Evolutionary conservation across 2,329 filamentous ascomycete genomes (phyloP), one percentile per base, ranked within the genome.

Genomic region (Trichothecium roseum): DNA sequence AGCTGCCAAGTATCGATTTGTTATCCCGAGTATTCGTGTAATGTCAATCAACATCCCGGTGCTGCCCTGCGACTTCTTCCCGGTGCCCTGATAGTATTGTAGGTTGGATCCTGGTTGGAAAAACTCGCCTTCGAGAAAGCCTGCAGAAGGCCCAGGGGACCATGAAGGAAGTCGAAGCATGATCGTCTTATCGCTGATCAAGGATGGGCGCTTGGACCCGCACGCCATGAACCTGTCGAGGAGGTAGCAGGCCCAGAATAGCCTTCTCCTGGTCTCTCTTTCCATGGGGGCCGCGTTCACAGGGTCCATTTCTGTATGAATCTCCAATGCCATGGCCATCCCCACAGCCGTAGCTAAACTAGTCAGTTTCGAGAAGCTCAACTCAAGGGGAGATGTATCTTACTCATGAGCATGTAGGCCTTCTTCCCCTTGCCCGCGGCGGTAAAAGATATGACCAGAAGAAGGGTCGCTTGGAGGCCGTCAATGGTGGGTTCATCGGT

Each of bases 241-340:
- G 18, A 93, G 63, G 48, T 91, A 94, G 52, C 84, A 89, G 3
- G 83, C 80, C 86, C 86, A 94, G 56, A 94, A 94, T 2, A 93
- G 63, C n/a, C 83, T 72, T 37, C 86, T 69, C 31, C 83, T 72
- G 50, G 79, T 78, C 60, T 93, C 86, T 37, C 81, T 72, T 51
- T 93, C 85, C 4, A 75, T 63, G 0, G 76, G 68, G 0, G 75
- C 72, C 9, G 83, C 68, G 34, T 74, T 32, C 14, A 34, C 72
- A 5, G 66, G 52, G 17, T 85, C 78, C 30, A 81, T 62, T 58
- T 94, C 86, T 22, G 84, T 75, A 51, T 93, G 84, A 3, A 91
- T 64, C 50, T 88, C 84, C 9, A 93, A 68, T 4, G 84, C 84
- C 56, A 87, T 75, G 2, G 81, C 79, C 84, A 93, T 93, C 30